phyloP scores from a whole-genome alignment of 331 rosid genomes.

The Erythrophleum ivorense region DNA sequence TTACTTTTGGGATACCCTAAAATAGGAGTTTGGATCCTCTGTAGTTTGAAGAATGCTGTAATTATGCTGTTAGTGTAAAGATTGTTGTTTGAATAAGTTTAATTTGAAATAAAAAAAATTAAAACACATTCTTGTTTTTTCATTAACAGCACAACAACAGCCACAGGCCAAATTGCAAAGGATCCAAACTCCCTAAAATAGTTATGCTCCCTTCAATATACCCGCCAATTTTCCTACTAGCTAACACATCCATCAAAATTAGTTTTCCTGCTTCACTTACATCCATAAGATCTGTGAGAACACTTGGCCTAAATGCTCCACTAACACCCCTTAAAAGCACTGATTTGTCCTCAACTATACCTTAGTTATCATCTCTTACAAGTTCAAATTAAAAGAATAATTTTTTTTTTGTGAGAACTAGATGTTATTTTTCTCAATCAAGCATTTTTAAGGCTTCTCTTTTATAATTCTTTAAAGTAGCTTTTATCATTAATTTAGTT shows the following conservation, averaged over 20 bases:
- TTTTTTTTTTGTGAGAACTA: background rate
- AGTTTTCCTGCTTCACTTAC: constrained; percentile 60
- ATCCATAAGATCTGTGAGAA: constrained; percentile 55
- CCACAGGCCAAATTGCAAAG: no score
- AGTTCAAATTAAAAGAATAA: background rate
- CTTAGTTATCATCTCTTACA: constrained; percentile 49
- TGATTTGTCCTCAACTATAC: constrained; percentile 41
- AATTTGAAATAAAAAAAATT: no score
- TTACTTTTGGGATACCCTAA: constrained; percentile 52
- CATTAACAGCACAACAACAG: no score
- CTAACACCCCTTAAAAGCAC: constrained; percentile 47
- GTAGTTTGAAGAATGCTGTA: no score
- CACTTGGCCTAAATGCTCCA: constrained; percentile 55
- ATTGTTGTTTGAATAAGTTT: no score
- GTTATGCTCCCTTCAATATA: constrained; percentile 47
- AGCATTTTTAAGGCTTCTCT: no score
- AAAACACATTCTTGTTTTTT: no score
- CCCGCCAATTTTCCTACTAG: constrained; percentile 55
- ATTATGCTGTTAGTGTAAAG: no score
- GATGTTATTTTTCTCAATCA: background rate
- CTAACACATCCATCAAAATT: constrained; percentile 52
- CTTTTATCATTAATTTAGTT: background rate
- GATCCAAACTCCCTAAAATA: constrained; percentile 50
- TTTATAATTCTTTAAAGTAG: no score
- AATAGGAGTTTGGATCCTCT: no score